Evolutionary conservation across 257 asterid genomes (phyloP), one percentile per base, ranked within the genome.

Genomic region (Pogostemon cablin): DNA sequence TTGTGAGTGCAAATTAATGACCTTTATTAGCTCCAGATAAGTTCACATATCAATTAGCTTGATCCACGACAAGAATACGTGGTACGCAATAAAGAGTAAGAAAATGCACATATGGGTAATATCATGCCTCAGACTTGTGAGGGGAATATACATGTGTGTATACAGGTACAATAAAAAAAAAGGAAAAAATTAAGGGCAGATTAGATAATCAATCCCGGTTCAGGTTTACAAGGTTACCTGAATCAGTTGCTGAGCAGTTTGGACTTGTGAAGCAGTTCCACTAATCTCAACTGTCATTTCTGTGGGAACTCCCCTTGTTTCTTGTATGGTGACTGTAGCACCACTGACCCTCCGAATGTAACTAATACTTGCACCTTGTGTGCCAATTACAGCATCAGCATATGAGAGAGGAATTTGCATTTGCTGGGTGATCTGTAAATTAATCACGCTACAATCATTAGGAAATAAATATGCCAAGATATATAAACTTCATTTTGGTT

Each of bases 261-360:
- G 98, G 75, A 88, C 96, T 84, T 92, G 98, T 67, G 96, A 86
- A 79, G 96, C 86, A 80, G 93, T 86, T 77, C 97, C 99, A 73
- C 83, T 85, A 58, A 93, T 93, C 87, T 93, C 98, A 69, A 91
- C 97, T 0, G 98, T 93, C 98, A 93, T 93, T 81, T 93, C 98
- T 42, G 87, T 88, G 44, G 99, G 99, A 73, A 83, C 90, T 46
- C 96, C 97, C 77, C 90, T 85, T 11, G 96, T 82, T 86, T 93
- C 99, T 85, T 93, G 99, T 73, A 93, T 86, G 75, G 97, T 83
- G 52, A 93, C 95, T 15, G 97, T 93, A 55, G 99, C 95, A 59
- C 97, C 97, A 79, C 99, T 93, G 9, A 83, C 90, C 83, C 96
- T 86, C 59, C 99, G 83, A 12, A 93, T 89, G 85, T 91, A 93